Evolutionary conservation across 495 filamentous ascomycete species (phyloP).

Genomic region (Penicillium cosmopolitanum): DNA sequence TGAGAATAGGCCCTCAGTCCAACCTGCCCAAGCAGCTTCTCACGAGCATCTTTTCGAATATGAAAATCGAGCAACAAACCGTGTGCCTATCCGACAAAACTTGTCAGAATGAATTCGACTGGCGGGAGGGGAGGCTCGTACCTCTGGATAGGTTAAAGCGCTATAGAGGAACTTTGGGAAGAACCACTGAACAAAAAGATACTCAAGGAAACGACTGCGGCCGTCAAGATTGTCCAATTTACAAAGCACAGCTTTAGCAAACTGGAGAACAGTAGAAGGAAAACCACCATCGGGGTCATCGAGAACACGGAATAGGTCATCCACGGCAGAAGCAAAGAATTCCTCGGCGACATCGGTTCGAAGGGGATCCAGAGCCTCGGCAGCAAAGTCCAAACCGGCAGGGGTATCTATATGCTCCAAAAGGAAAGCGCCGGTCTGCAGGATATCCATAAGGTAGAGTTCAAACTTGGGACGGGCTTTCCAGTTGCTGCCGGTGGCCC

Average conservation of each 20-base stretch:
- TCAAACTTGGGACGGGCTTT: slow-evolving; percentile 86
- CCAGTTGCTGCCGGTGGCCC: slow-evolving; percentile 87
- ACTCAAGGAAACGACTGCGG: slow-evolving; percentile 71
- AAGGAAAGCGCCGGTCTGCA: slow-evolving; percentile 90
- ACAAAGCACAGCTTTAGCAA: slow-evolving; percentile 78
- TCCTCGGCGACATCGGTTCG: slow-evolving; percentile 82
- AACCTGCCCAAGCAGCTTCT: slow-evolving; percentile 85
- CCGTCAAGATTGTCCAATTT: slow-evolving; percentile 72
- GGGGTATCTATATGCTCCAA: slow-evolving; percentile 74
- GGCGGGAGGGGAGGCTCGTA: slow-evolving; percentile 37
- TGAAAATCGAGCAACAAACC: slow-evolving; percentile 90
- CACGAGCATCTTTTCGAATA: slow-evolving; percentile 85
- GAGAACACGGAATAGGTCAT: slow-evolving; percentile 82
- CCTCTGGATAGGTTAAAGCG: slow-evolving; percentile 88
- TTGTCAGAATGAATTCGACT: slow-evolving; percentile 12
- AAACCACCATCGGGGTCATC: slow-evolving; percentile 79
- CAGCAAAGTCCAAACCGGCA: slow-evolving; percentile 41
- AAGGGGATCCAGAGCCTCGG: slow-evolving; percentile 63
- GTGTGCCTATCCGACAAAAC: slow-evolving; percentile 57
- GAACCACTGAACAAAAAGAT: slow-evolving; percentile 88
- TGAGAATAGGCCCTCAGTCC: slow-evolving; percentile 75
- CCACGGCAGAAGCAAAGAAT: slow-evolving; percentile 83
- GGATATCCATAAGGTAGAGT: slow-evolving; percentile 88
- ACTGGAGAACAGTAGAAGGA: slow-evolving; percentile 78
- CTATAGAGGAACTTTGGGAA: slow-evolving; percentile 85